Evolutionary conservation across 129 eudicot genomes (phyloP).

Genomic region (Oenanthe sinensis): DNA sequence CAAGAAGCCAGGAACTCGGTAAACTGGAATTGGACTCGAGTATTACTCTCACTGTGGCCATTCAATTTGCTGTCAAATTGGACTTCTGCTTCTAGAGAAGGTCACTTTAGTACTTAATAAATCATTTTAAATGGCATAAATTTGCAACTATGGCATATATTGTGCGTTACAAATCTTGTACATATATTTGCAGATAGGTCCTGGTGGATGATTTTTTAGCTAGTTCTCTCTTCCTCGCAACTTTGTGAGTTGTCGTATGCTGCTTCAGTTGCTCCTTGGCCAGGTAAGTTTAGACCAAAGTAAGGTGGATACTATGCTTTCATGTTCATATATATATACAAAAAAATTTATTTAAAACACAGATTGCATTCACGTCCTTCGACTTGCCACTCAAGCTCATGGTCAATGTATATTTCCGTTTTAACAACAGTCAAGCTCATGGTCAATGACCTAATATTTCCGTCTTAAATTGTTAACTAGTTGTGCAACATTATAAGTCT

Average conservation of each 20-base stretch:
- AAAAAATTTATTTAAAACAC: too few species aligned
- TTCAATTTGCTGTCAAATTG: slow-evolving; percentile 38
- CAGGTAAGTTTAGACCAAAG: slow-evolving; percentile 13
- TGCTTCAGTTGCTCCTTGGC: slow-evolving; percentile 5
- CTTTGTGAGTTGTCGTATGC: slow-evolving; percentile 18
- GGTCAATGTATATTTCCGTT: too few species aligned
- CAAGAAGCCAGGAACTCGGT: slow-evolving; percentile 20
- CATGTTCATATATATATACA: neutral
- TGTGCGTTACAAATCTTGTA: neutral
- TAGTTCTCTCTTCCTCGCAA: slow-evolving; percentile 14
- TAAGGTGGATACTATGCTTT: neutral
- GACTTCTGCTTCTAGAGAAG: slow-evolving; percentile 29
- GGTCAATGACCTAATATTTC: too few species aligned
- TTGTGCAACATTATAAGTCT: too few species aligned
- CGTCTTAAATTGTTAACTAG: too few species aligned
- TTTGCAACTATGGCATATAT: too few species aligned
- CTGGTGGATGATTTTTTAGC: slow-evolving; percentile 35
- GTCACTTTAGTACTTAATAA: slow-evolving; percentile 10
- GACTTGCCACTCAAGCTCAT: too few species aligned
- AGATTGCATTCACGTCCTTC: too few species aligned
- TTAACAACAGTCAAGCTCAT: too few species aligned
- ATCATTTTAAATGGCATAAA: neutral
- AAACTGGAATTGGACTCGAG: slow-evolving; percentile 35
- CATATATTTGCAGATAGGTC: slow-evolving; percentile 24
- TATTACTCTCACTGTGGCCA: slow-evolving; percentile 52